Evolutionary conservation across 2,329 filamentous ascomycete genomes (phyloP), one percentile per base, ranked within the genome.

Genomic region (Sporothrix schenckii): DNA sequence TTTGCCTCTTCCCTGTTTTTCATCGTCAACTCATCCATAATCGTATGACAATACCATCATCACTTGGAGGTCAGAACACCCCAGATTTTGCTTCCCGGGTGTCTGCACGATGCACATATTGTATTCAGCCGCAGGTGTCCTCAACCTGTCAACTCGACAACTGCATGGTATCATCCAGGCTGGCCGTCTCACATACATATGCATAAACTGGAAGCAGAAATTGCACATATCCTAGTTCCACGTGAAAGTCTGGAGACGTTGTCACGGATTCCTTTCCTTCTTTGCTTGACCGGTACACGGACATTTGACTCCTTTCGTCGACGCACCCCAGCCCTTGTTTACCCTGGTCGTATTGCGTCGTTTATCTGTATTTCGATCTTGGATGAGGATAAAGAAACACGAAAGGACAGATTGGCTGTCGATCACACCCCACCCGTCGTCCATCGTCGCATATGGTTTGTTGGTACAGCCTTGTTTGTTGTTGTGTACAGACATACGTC

Each of bases 391-490:
- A 61, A 24, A 44, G 39, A 7, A 16, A 61, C 14, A 16, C n/a
- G 30, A n/a, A 61, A n/a, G n/a, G 56, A n/a, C 19, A n/a, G 56
- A 34, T 44, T 5, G 7, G 41, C 34, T 5, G 56, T 61, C 39
- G 34, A 61, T 61, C 56, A 61, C 39, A 6, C 56, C 34, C 10
- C 41, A 44, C 14, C 41, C 41, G 4, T 34, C 34, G 34, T 3
- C 56, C 56, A 44, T 61, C 58, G 16, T 63, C 39, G 9, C 58
- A 19, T 63, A 21, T 63, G 58, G 9, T 39, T 27, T 63, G 39
- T 47, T 47, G 39, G 58, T 44, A 21, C 14, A 63, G 58, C 58
- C 39, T 63, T 47, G 34, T 60, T 39, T 34, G 13, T 27, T 21
- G n/a, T 14, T 60, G 56, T 61, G 19, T 3, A 44, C 39, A 34